Evolutionary conservation across 2,329 filamentous ascomycete genomes (phyloP).

Genomic region (Ophiocordyceps unilateralis): DNA sequence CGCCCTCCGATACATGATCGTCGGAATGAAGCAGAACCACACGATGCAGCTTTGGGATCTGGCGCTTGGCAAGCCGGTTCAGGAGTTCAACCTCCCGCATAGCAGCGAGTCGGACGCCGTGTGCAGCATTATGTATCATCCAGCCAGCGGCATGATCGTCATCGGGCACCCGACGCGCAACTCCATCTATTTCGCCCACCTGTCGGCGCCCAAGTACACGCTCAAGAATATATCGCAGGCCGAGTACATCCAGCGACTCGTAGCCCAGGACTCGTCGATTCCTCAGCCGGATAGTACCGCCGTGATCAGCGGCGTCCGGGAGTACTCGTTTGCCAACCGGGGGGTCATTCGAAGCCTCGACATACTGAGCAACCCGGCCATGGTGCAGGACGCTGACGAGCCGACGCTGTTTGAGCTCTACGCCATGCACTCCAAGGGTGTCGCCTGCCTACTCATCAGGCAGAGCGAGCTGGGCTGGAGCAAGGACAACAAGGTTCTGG

Average conservation of each 20-base stretch:
- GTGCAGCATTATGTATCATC: conserved; percentile 90
- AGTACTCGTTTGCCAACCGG: conserved; percentile 80
- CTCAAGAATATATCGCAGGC: conserved; percentile 72
- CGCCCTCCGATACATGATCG: conserved; percentile 85
- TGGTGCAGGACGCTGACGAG: conserved; percentile 46
- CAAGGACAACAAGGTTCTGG: conserved; percentile 72
- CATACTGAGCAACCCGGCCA: conserved; percentile 58
- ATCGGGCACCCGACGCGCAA: conserved; percentile 94
- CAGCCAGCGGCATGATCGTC: conserved; percentile 79
- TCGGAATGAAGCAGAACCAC: conserved; percentile 98
- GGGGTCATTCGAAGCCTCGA: conserved; percentile 80
- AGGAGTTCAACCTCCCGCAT: conserved; percentile 92
- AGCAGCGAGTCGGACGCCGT: conserved; percentile 95
- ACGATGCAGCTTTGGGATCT: conserved; percentile 97
- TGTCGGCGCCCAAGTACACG: conserved; percentile 87
- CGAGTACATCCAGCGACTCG: conserved; percentile 65
- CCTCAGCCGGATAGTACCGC: conserved; percentile 86
- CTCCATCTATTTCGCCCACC: conserved; percentile 90
- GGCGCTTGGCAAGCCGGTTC: conserved; percentile 82
- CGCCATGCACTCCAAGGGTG: conserved; percentile 91
- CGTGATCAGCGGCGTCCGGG: conserved; percentile 90
- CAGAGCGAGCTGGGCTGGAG: conserved; percentile 86
- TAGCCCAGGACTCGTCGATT: conserved; percentile 51
- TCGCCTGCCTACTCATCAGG: conserved; percentile 76
- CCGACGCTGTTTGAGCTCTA: conserved; percentile 83